These are phyloP conservation scores for Paratinospora sagittata DNA, from an alignment of 164 flowering plant species.

Conservation along the genomic window DNA sequence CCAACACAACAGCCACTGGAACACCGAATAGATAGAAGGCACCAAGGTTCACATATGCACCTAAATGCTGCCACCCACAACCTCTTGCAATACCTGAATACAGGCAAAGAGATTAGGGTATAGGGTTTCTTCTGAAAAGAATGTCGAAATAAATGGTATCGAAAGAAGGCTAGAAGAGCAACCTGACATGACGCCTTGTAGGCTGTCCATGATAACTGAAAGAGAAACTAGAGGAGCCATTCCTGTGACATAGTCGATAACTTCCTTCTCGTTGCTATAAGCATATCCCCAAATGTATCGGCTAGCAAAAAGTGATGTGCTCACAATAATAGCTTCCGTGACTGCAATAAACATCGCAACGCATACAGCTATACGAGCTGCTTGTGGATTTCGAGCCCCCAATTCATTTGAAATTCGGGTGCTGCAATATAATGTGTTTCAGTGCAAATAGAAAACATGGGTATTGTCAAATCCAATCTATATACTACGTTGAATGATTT, in stretches of 20 bases:
- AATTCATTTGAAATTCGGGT: constrained; percentile 87
- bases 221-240: constrained; percentile 71
- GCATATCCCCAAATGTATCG: constrained; percentile 58
- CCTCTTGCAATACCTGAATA: constrained; percentile 71
- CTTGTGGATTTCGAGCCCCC: constrained; percentile 72
- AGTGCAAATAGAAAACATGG: not conserved
- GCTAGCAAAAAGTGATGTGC: constrained; percentile 38
- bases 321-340: constrained; percentile 33
- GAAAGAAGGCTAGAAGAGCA: not conserved
- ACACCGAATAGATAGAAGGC: constrained; percentile 66
- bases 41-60: constrained; percentile 64
- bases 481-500: not conserved
- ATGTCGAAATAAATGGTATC: not conserved
- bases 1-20: constrained; percentile 47
- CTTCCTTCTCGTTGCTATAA: constrained; percentile 78
- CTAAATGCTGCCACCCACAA: constrained; percentile 79
- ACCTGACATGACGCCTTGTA: constrained; percentile 74
- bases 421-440: constrained; percentile 28
- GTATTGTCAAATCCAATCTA: no score
- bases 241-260: constrained; percentile 51
- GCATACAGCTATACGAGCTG: constrained; percentile 49
- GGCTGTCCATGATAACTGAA: constrained; percentile 48
- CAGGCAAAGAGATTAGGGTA: constrained; percentile 5
- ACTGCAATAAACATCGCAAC: constrained; percentile 39
- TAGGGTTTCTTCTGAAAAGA: not conserved